Conservation (phyloP, 176 grass and related monocot species). For the Aegilops sharonensis region DNA sequence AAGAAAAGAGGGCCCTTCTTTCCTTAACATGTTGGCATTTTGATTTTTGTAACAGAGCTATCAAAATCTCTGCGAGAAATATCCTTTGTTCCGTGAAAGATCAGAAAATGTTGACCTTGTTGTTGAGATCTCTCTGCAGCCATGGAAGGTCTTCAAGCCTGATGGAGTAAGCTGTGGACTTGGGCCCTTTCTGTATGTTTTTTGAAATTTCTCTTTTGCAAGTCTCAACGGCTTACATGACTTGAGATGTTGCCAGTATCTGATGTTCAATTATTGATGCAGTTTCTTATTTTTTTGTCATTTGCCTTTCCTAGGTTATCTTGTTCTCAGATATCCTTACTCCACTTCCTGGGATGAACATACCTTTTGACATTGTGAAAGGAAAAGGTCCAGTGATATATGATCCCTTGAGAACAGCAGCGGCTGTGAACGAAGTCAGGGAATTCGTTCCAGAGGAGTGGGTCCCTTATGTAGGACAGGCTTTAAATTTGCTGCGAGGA, state of each 20-base stretch:
- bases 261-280: neutral
- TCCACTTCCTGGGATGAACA: conserved; percentile 97
- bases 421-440: conserved; percentile 78
- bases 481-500: conserved; percentile 69
- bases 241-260: conserved; percentile 16
- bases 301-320: conserved; percentile 60
- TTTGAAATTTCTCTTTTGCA: conserved; percentile 19
- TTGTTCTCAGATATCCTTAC: conserved; percentile 98
- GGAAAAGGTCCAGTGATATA: conserved; percentile 97
- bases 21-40: neutral
- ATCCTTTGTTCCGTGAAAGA: conserved; percentile 97
- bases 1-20: neutral
- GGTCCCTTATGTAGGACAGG: conserved; percentile 92
- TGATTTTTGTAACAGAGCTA: conserved; percentile 64
- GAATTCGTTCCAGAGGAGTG: conserved; percentile 92
- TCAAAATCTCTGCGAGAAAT: conserved; percentile 72
- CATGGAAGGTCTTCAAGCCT: conserved; percentile 98
- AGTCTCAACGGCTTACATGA: conserved; percentile 2
- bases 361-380: conserved; percentile 99
- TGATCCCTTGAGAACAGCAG: conserved; percentile 77
- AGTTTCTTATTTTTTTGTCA: conserved; percentile 15
- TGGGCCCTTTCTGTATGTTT: conserved; percentile 27
- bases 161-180: conserved; percentile 69
- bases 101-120: conserved; percentile 97
- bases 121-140: conserved; percentile 97